Evolutionary conservation across 768 basidiomycete genomes (phyloP).

Genomic region (Lentinus tigrinus): DNA sequence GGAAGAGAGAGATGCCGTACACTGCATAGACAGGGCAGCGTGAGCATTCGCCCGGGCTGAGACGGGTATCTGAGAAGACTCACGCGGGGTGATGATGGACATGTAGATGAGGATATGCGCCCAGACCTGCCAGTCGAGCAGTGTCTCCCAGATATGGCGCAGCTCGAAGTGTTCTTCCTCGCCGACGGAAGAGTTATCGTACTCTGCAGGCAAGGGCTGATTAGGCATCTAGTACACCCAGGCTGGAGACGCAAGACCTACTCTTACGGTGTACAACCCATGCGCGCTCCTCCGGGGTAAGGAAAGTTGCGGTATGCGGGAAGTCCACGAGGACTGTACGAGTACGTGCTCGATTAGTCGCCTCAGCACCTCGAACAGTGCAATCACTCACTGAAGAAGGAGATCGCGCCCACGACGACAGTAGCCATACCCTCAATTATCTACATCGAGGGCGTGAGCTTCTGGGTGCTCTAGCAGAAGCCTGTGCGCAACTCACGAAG

Average conservation of each 20-base stretch:
- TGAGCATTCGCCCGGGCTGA: not conserved
- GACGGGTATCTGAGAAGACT: constrained; percentile 26
- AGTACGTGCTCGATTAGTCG: not conserved
- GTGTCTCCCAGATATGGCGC: constrained; percentile 51
- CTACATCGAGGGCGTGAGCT: constrained; percentile 24
- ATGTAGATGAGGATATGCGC: constrained; percentile 58
- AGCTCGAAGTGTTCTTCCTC: constrained; percentile 62
- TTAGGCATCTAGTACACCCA: not conserved
- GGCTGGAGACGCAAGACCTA: not conserved
- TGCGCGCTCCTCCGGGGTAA: constrained; percentile 59
- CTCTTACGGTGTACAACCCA: constrained; percentile 35
- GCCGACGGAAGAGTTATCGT: constrained; percentile 52
- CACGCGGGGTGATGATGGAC: constrained; percentile 58
- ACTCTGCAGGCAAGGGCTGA: constrained; percentile 36
- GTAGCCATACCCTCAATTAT: constrained; percentile 67
- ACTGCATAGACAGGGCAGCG: constrained; percentile 37
- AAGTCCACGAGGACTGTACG: constrained; percentile 58
- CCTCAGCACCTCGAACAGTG: too few relatives aligned
- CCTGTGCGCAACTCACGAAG: constrained; percentile 20
- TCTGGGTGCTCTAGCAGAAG: too few relatives aligned
- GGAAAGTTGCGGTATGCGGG: constrained; percentile 55
- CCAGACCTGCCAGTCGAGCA: constrained; percentile 53
- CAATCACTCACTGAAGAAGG: constrained; percentile 8
- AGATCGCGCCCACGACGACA: constrained; percentile 49
- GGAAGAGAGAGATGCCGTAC: constrained; percentile 69